Percentiles rank a stretch among this genome's conserved stretches.
phyloP scores from a whole-genome alignment of 2,329 filamentous ascomycete species.

The Chaetomium olivaceum region DNA sequence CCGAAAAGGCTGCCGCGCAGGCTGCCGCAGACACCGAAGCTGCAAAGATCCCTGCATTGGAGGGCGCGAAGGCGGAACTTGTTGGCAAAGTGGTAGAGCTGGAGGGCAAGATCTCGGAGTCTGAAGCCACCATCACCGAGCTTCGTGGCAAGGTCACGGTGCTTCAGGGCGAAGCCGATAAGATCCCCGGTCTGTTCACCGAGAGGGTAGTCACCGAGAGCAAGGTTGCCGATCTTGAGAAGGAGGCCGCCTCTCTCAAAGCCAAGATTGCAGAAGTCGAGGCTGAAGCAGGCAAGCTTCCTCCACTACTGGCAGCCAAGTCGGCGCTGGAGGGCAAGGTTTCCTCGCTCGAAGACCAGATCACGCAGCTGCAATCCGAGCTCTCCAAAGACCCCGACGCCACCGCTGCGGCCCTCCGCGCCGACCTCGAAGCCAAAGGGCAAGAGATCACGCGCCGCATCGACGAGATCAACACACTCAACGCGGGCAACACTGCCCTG shows the following conservation, averaged over 20 bases:
- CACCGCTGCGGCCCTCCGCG: conserved; percentile 26
- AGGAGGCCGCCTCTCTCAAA: conserved; percentile 26
- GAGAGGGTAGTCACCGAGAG: conserved; percentile 30
- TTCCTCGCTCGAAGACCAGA: conserved; percentile 27
- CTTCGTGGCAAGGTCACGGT: conserved; percentile 27
- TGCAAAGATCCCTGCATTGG: conserved; percentile 30
- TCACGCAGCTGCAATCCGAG: conserved; percentile 30
- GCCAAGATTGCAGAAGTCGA: conserved; percentile 25
- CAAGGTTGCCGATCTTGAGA: conserved; percentile 27
- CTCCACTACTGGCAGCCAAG: conserved; percentile 27
- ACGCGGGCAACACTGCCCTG: conserved; percentile 29
- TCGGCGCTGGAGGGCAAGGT: conserved; percentile 26
- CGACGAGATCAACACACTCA: conserved; percentile 31
- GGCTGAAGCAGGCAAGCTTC: conserved; percentile 27
- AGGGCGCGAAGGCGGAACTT: conserved; percentile 24
- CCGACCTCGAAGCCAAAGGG: conserved; percentile 30
- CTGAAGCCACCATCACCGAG: conserved; percentile 28
- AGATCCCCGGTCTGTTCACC: conserved; percentile 28
- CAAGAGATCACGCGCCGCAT: conserved; percentile 31
- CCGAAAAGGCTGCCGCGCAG: conserved; percentile 30
- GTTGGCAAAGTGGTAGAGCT: conserved; percentile 23
- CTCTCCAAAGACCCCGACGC: conserved; percentile 30
- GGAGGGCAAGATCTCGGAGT: conserved; percentile 26
- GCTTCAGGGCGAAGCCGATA: conserved; percentile 33
- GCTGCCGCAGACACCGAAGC: conserved; percentile 29